Evolutionary conservation across 2,329 filamentous ascomycete species (phyloP), one percentile per base, ranked within the genome.

Genomic region (Knoxdaviesia capensis): DNA sequence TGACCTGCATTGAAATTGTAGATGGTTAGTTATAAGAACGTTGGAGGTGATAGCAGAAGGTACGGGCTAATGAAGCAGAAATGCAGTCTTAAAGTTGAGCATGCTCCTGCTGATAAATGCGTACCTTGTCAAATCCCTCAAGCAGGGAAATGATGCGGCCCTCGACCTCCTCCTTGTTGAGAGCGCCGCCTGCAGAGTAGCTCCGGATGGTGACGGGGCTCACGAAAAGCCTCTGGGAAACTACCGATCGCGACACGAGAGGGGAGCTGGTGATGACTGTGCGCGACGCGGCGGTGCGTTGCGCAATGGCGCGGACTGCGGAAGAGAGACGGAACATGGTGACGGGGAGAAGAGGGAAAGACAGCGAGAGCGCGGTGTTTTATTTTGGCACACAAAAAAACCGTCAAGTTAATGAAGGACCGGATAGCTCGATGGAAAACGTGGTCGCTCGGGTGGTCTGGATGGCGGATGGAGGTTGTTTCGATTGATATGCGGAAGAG

Each of bases 111-210:
- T 20, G 20, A 38, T 40, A 34, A 31, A 43, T 40, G 34, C 56
- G 50, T 48, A 62, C 60, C 81, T 98, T 98, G 69, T 98, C 90
- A 60, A 96, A 98, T 61, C 87, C 88, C 67, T 86, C 80, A 63
- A 98, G 64, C 55, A 98, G 69, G 63, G 85, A 82, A 61, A 93
- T 72, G 70, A 96, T 94, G 59, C 88, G 77, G 47, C 83, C 84
- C 67, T 92, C 80, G 45, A 94, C 82, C 67, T 94, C 85, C 44
- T 77, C 69, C 69, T 86, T 80, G 54, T 74, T 70, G 50, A 96
- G 74, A 51, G 79, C 77, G 49, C 78, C 74, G 46, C 72, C 77
- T 42, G 88, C 82, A 51, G 87, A 85, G 68, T 98, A 98, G 68
- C 77, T 81, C 64, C 90, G 72, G 56, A 82, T 69, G 52, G 74